phyloP scores from a whole-genome alignment of 2,329 filamentous ascomycete genomes.

The Alternaria consortialis region DNA sequence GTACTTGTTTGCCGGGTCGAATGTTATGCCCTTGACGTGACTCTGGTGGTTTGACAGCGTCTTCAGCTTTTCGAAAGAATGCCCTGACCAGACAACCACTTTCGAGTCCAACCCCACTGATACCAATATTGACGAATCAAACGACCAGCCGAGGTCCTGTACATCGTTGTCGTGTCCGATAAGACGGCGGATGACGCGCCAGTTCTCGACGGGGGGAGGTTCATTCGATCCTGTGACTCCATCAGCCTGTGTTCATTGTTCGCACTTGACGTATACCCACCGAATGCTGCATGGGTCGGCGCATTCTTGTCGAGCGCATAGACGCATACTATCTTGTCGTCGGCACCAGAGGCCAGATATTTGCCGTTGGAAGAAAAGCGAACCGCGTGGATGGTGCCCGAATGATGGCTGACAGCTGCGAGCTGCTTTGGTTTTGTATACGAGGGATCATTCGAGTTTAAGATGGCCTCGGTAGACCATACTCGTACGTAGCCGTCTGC shows the following conservation, averaged over 20 bases:
- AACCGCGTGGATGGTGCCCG: constrained; percentile 95
- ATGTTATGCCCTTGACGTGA: constrained; percentile 98
- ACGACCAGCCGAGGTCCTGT: constrained; percentile 96
- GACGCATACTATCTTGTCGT: constrained; percentile 98
- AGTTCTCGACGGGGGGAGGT: constrained; percentile 92
- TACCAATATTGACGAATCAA: constrained; percentile 92
- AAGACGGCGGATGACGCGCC: constrained; percentile 91
- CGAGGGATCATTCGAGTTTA: constrained; percentile 75
- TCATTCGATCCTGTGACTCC: constrained; percentile 75
- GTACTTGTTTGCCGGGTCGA: constrained; percentile 98
- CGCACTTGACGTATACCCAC: constrained; percentile 57
- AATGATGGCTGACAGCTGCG: constrained; percentile 97
- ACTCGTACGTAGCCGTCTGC: constrained; percentile 94
- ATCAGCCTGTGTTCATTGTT: constrained; percentile 22
- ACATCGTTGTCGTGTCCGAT: constrained; percentile 99
- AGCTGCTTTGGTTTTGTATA: constrained; percentile 88
- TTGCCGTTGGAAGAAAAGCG: constrained; percentile 95
- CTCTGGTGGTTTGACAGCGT: constrained; percentile 91
- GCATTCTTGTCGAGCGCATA: constrained; percentile 88
- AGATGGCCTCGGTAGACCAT: constrained; percentile 95
- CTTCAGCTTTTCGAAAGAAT: constrained; percentile 98
- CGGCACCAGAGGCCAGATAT: constrained; percentile 94
- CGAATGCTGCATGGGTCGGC: constrained; percentile 80
- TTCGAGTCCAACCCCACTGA: constrained; percentile 98
- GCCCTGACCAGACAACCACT: constrained; percentile 96